A percentile compares a stretch with the other conserved stretches of the same genome.
These are phyloP conservation scores for Talaromyces piceae DNA, from an alignment of 2,329 filamentous ascomycete species.

Conservation along the genomic window DNA sequence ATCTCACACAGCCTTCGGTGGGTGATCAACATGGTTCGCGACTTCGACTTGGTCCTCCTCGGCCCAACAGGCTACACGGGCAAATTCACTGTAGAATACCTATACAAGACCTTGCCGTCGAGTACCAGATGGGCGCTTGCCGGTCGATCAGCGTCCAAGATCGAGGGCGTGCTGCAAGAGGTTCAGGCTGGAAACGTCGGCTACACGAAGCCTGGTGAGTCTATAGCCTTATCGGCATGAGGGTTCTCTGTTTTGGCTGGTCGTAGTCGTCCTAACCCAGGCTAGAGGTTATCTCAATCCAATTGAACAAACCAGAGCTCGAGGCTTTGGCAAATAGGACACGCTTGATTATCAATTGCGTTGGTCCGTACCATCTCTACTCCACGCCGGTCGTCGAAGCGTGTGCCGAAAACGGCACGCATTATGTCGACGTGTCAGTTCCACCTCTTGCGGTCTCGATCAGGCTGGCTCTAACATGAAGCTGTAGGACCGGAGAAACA, in stretches of 20 bases:
- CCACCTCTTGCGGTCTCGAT: background rate
- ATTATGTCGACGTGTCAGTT: slow-evolving; percentile 56
- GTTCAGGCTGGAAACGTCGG: slow-evolving; percentile 62
- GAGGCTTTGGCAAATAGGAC: slow-evolving; percentile 48
- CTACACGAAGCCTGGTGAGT: slow-evolving; percentile 60
- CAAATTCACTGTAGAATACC: slow-evolving; percentile 65
- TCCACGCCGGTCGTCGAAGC: slow-evolving; percentile 59
- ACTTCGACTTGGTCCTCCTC: slow-evolving; percentile 60
- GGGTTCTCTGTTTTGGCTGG: no score
- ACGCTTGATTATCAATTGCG: slow-evolving; percentile 51
- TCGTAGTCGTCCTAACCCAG: background rate
- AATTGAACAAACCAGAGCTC: slow-evolving; percentile 46
- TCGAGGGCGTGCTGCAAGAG: slow-evolving; percentile 60
- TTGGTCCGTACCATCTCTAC: slow-evolving; percentile 58
- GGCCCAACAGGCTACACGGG: slow-evolving; percentile 80
- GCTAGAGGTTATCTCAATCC: slow-evolving; percentile 38
- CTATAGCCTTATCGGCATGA: no score
- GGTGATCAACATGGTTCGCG: slow-evolving; percentile 10
- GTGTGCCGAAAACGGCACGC: slow-evolving; percentile 57
- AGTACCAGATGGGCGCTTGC: slow-evolving; percentile 82
- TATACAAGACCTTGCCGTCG: slow-evolving; percentile 62
- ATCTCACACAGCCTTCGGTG: no score
- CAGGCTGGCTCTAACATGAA: slow-evolving; percentile 7
- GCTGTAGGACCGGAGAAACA: slow-evolving; percentile 51
- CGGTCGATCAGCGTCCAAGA: slow-evolving; percentile 69